phyloP scores from a whole-genome alignment of 2,329 filamentous ascomycete species.

The Canariomyces notabilis region DNA sequence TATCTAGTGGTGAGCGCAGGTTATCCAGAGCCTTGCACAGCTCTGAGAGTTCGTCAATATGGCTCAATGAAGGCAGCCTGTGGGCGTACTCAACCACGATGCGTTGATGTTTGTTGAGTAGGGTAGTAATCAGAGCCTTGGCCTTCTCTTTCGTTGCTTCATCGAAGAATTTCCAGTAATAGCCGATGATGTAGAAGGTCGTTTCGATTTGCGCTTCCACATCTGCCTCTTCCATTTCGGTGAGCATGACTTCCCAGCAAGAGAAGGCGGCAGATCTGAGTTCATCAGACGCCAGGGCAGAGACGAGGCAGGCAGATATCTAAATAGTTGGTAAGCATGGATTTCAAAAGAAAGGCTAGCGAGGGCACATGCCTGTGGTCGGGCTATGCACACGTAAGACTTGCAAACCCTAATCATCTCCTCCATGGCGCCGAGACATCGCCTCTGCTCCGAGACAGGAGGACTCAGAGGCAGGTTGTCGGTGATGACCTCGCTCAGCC shows the following conservation, averaged over 20 bases:
- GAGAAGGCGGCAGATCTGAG: conserved; percentile 75
- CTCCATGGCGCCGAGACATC: conserved; percentile 76
- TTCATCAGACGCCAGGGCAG: conserved; percentile 68
- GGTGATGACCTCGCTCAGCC: conserved; percentile 74
- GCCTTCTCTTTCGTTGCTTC: conserved; percentile 54
- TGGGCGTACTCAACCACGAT: conserved; percentile 63
- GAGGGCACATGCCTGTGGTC: conserved; percentile 66
- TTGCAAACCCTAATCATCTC: conserved; percentile 79
- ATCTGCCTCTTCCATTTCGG: conserved; percentile 70
- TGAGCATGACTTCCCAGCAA: conserved; percentile 78
- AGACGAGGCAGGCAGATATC: conserved; percentile 89
- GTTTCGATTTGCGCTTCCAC: conserved; percentile 77
- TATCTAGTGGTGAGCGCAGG: conserved; percentile 61
- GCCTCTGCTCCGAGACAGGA: conserved; percentile 62
- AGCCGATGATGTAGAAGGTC: conserved; percentile 80
- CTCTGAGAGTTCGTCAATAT: conserved; percentile 63
- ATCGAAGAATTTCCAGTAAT: conserved; percentile 70
- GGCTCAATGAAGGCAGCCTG: conserved; percentile 71
- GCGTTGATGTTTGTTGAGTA: conserved; percentile 58
- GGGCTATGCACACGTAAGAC: conserved; percentile 66
- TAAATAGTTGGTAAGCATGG: conserved; percentile 35
- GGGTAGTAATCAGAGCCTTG: conserved; percentile 55
- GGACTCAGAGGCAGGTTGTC: conserved; percentile 53
- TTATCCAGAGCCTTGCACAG: conserved; percentile 61
- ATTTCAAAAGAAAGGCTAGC: background rate